phyloP scores from a whole-genome alignment of 208 protist species.

The Leishmania tarentolae region DNA sequence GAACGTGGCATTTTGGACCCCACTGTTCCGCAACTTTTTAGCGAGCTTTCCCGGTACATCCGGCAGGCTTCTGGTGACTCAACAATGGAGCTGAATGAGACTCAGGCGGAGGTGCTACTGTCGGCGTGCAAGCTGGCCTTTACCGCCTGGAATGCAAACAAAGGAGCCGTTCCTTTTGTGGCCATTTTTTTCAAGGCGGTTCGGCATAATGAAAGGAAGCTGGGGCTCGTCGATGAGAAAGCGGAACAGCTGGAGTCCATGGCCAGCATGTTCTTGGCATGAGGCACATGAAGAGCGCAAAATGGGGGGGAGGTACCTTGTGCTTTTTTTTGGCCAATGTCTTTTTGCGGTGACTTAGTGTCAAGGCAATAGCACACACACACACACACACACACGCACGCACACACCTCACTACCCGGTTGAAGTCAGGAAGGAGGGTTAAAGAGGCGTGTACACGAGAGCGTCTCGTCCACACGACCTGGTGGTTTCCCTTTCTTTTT shows the following conservation, averaged over 20 bases:
- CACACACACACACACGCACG: slow-evolving; percentile 9
- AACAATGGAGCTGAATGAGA: slow-evolving; percentile 41
- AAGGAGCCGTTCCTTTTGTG: slow-evolving; percentile 53
- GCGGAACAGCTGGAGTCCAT: slow-evolving; percentile 70
- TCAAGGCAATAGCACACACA: not conserved
- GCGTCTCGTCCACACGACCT: not conserved
- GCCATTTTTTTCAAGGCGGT: slow-evolving; percentile 72
- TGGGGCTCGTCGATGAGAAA: slow-evolving; percentile 60
- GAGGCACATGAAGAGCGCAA: not conserved
- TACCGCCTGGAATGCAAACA: slow-evolving; percentile 79
- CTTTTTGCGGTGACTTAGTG: not conserved
- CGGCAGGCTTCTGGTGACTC: slow-evolving; percentile 41
- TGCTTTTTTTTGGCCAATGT: too few species aligned
- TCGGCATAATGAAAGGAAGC: slow-evolving; percentile 45
- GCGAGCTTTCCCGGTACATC: slow-evolving; percentile 62
- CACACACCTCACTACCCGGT: not conserved
- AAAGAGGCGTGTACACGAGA: not conserved
- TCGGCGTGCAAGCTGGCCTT: slow-evolving; percentile 79
- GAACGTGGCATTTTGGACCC: slow-evolving; percentile 83
- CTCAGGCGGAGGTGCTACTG: slow-evolving; percentile 68
- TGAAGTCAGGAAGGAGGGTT: not conserved
- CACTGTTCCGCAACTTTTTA: slow-evolving; percentile 51
- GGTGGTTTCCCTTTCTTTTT: not conserved
- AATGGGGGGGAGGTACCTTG: slow-evolving; percentile 5
- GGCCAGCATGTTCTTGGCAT: slow-evolving; percentile 57